Evolutionary conservation across 768 basidiomycete species (phyloP), one percentile per base, ranked within the genome.

Genomic region (Leccinum olivaceopallidum): DNA sequence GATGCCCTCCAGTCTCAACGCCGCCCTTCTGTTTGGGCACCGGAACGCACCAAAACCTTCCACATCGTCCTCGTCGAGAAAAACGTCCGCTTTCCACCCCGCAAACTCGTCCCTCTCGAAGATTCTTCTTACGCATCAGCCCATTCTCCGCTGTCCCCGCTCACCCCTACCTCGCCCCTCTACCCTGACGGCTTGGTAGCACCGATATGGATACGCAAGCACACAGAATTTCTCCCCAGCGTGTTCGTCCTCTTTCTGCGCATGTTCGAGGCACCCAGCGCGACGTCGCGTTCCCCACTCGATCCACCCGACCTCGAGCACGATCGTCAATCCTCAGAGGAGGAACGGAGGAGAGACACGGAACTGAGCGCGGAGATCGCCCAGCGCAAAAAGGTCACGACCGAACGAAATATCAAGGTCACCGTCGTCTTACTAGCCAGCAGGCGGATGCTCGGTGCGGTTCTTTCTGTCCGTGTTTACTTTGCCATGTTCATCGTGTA

Each of bases 181-280:
- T 85, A 94, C 73, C 97, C 97, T 0, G 97, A 99, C 70, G 97
- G 97, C 0, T 77, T 99, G 57, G 94, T 99, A 56, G 94, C 97
- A 3, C 97, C 97, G 1, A 94, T 98, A 71, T 99, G 97, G 97
- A 87, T 98, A 36, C 83, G 95, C 49, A 99, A 98, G 75, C 97
- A 99, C 69, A 92, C 92, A 0, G 86, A 92, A 1, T 86, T 97
- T 34, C 76, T 98, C 0, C 97, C 97, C 0, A 89, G 92, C 24
- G 95, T 98, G 0, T 96, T 98, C 73, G 91, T 98, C 9, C 80
- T 97, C 61, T 97, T 98, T 72, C 76, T 92, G 58, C 85, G 92
- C 58, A 79, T 98, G 61, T 94, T 80, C 69, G 95, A 98, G 71
- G 77, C 77, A 22, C 81, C 83, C 1, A 73, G 73, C 12, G 66